phyloP scores from a whole-genome alignment of 2,329 filamentous ascomycete genomes.

The Fusarium mundagurra region DNA sequence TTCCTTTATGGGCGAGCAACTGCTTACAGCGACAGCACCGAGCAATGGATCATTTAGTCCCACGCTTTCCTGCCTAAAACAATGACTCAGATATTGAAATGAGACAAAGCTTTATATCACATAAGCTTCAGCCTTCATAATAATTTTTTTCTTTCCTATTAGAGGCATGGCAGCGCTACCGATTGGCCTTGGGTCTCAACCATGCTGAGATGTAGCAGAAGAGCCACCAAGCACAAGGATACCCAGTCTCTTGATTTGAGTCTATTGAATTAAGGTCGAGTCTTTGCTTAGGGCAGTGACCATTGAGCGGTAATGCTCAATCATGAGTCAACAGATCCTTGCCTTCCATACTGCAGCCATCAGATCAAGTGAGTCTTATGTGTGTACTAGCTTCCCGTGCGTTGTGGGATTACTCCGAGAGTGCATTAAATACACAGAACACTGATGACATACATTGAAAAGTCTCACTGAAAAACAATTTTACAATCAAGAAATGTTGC shows the following conservation, averaged over 20 bases:
- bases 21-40: conserved; percentile 1
- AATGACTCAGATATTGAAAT: neutral
- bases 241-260: neutral
- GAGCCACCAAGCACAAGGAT: neutral
- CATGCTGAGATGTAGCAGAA: neutral
- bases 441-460: neutral
- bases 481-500: conserved; percentile 46
- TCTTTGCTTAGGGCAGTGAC: neutral
- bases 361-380: neutral
- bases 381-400: neutral
- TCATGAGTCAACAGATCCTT: conserved; percentile 6
- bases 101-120: neutral
- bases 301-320: neutral
- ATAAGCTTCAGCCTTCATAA: neutral
- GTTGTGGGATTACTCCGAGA: neutral
- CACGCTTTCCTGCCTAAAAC: neutral
- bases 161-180: neutral
- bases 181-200: neutral
- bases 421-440: neutral
- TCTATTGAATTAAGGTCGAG: conserved; percentile 1
- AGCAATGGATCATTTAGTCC: neutral
- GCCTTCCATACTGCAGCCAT: neutral
- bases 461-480: neutral
- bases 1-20: conserved; percentile 4
- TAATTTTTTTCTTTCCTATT: neutral